A percentile compares a stretch with the other conserved stretches of the same genome.
phyloP scores from a whole-genome alignment of 1,284 basidiomycete species.

The Leccinum subspadiceum region DNA sequence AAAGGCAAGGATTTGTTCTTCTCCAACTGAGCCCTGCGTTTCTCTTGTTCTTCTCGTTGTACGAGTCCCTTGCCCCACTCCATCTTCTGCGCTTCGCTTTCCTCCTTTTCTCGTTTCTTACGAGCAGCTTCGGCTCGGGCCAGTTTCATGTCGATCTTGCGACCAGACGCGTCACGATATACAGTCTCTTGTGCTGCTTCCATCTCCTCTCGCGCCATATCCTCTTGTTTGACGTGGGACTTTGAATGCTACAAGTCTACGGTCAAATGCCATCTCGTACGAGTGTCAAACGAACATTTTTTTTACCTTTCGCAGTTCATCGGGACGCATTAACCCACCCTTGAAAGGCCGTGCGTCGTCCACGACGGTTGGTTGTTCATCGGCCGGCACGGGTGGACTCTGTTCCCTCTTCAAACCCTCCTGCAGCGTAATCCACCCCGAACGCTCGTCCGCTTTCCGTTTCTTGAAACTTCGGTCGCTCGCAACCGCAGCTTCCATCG shows the following conservation, averaged over 20 bases:
- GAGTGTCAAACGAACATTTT: not conserved
- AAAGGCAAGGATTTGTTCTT: slow-evolving; percentile 67
- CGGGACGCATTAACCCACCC: slow-evolving; percentile 78
- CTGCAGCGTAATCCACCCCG: slow-evolving; percentile 58
- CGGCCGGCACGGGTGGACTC: slow-evolving; percentile 54
- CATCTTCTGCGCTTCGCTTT: slow-evolving; percentile 87
- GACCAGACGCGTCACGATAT: slow-evolving; percentile 88
- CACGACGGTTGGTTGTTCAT: slow-evolving; percentile 67
- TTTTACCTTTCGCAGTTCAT: slow-evolving; percentile 53
- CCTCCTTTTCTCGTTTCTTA: slow-evolving; percentile 74
- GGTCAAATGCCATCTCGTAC: not conserved
- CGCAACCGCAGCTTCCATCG: slow-evolving; percentile 60
- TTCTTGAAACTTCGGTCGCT: slow-evolving; percentile 77
- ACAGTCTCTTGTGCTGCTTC: slow-evolving; percentile 83
- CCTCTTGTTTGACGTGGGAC: slow-evolving; percentile 40
- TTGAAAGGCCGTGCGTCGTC: slow-evolving; percentile 46
- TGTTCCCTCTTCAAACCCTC: slow-evolving; percentile 45
- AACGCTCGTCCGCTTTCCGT: slow-evolving; percentile 50
- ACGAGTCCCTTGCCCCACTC: slow-evolving; percentile 96
- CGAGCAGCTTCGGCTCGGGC: slow-evolving; percentile 80
- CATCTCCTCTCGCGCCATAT: slow-evolving; percentile 48
- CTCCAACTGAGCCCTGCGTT: slow-evolving; percentile 60
- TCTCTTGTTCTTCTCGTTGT: slow-evolving; percentile 78
- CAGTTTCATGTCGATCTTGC: slow-evolving; percentile 85
- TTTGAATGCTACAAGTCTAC: slow-evolving; percentile 37